phyloP scores from a whole-genome alignment of 225 moss, liverwort and hornwort species.

The Anthoceros angustus region DNA sequence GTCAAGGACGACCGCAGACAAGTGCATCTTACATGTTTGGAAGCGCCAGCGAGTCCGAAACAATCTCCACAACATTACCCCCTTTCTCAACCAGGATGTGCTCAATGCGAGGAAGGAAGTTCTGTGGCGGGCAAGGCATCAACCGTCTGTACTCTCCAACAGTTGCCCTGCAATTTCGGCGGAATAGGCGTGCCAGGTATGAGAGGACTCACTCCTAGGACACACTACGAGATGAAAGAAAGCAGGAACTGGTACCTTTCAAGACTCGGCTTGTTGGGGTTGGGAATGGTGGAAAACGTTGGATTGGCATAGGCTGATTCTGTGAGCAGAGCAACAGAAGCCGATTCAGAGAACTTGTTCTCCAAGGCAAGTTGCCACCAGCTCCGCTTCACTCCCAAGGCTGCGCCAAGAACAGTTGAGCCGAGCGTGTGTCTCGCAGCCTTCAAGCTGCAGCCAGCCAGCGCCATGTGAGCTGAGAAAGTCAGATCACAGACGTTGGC shows the following conservation, averaged over 20 bases:
- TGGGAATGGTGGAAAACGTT: background rate
- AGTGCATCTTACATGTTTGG: conserved; percentile 59
- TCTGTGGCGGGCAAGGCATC: conserved; percentile 61
- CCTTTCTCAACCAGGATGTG: conserved; percentile 64
- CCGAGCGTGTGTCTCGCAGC: no score
- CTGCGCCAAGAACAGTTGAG: no score
- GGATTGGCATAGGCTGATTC: background rate
- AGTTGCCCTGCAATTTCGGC: conserved; percentile 26
- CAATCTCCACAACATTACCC: conserved; percentile 69
- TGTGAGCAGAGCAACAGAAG: background rate
- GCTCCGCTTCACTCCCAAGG: background rate
- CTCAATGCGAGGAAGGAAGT: conserved; percentile 68
- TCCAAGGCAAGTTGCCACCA: background rate
- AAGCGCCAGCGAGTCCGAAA: conserved; percentile 58
- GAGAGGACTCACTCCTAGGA: no score
- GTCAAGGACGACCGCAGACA: background rate
- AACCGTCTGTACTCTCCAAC: conserved; percentile 45
- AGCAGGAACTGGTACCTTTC: background rate
- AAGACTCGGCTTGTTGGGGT: background rate
- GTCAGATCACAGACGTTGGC: no score
- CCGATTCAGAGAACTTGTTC: background rate
- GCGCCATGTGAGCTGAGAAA: no score
- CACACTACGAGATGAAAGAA: no score
- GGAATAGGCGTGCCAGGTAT: no score
- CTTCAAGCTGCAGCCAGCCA: no score